Base-by-base conservation (phyloP, 768 basidiomycete genomes). In the Mycena latifolia region DNA sequence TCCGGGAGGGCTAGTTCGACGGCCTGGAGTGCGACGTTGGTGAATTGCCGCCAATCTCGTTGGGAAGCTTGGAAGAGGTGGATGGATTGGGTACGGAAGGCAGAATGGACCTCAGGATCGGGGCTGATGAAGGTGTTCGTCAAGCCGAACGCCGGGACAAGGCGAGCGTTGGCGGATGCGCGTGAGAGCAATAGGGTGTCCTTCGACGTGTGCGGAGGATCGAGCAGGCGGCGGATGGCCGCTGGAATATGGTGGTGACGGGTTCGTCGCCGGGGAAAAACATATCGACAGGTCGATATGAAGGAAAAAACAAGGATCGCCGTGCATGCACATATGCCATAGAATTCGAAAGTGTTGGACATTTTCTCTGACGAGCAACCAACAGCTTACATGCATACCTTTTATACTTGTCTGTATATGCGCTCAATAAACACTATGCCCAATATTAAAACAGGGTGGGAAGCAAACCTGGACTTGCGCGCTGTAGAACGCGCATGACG, bases 51-150 rank as follows among this genome's bases (percentile, higher is more conserved):
- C 84, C 83, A 85, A 51, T 78, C 78, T 22, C 67, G 66, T 24
- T 69, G 53, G 27, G 75, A 70, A 5, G 73, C 69, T 5, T 62
- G 77, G 9, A 86, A 70, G 2, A 83, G 74, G 0, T 43, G 61
- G 1, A 50, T 70, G 3, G 81, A 80, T 63, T 51, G 31, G 77
- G 72, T 61, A 84, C 86, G 1, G 35, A 54, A 29, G 61, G 70
- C 17, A 7, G 39, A 33, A 61, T 88, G 84, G 6, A 82, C 65
- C 9, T 24, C 58, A 1, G 63, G 15, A 5, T 84, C 78, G 0
- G 59, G 35, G 45, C 80, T 84, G 31, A 89, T 87, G 43, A 89
- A 90, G 0, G 88, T 86, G 51, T 84, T 89, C 0, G 84, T 80
- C 2, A 84, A 62, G 3, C 67, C 54, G 24, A 84, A 78, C 0